These are phyloP conservation scores for Pythium brachiatum DNA, from an alignment of 352 stramenopile species.

Conservation along the genomic window DNA sequence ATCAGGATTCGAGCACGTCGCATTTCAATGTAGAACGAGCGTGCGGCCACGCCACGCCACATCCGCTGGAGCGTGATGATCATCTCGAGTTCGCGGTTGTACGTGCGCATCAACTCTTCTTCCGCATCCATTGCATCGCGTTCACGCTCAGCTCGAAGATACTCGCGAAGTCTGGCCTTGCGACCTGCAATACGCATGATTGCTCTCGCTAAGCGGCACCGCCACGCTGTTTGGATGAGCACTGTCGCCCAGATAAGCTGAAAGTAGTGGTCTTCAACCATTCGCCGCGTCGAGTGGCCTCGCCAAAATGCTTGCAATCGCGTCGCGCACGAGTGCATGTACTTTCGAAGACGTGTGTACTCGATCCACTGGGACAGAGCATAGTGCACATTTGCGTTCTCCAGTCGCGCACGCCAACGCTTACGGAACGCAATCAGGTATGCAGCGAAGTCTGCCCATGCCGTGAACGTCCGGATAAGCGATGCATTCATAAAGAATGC, in stretches of 20 bases:
- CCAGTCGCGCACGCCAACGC: constrained; percentile 41
- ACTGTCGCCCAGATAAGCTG: constrained; percentile 58
- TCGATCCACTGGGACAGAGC: constrained; percentile 50
- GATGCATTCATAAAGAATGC: constrained; percentile 62
- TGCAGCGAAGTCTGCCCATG: constrained; percentile 42
- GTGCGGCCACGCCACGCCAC: constrained; percentile 67
- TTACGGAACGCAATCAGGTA: constrained; percentile 42
- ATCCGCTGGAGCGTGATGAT: constrained; percentile 66
- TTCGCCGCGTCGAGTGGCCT: constrained; percentile 36
- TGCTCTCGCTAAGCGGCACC: constrained; percentile 45
- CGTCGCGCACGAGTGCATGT: constrained; percentile 35
- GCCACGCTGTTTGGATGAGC: constrained; percentile 72
- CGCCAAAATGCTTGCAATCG: constrained; percentile 68
- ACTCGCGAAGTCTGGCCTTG: constrained; percentile 63
- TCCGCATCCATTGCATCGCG: constrained; percentile 54
- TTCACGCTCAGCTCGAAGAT: constrained; percentile 62
- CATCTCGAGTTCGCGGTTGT: constrained; percentile 52
- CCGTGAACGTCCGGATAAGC: constrained; percentile 53
- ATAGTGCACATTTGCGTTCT: constrained; percentile 52
- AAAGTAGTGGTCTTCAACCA: constrained; percentile 61
- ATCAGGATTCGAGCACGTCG: constrained; percentile 50
- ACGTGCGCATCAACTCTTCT: constrained; percentile 37
- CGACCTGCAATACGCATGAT: constrained; percentile 51
- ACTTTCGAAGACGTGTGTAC: constrained; percentile 30
- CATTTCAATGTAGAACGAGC: constrained; percentile 59